Base-by-base conservation (phyloP, 2,329 filamentous ascomycete genomes). In the Macrophomina phaseolina region DNA sequence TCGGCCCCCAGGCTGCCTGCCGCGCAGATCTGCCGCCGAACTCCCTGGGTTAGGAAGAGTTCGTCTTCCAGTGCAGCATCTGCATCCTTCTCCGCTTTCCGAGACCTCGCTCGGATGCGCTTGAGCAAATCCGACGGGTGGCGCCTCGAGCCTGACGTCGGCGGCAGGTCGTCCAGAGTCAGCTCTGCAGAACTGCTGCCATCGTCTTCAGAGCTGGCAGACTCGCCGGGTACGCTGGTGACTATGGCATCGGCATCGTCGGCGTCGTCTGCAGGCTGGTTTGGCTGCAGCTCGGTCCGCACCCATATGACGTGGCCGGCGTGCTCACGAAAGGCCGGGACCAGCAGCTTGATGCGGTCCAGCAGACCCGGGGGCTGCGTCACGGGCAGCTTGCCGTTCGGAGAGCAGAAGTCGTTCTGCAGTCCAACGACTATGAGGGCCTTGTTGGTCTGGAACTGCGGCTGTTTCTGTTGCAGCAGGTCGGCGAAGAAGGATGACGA, bases 341-440 rank as follows among this genome's bases (percentile, higher is more conserved):
- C 89, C 2, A 98, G 82, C 6, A 85, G 79, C 23, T 88, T 81
- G 49, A 93, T 86, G 34, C 87, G 87, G 46, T 90, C 84, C 52
- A 95, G 77, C 69, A 94, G 92, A 9, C 87, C 86, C 4, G 85
- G 79, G 3, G 89, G 87, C 51, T 87, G 84, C 42, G 82, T 81
- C 61, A 94, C 87, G 12, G 88, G 85, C 23, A 97, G 79, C 32
- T 88, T 86, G 65, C 91, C 91, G 61, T 87, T 84, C 1, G 86
- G 80, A 6, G 87, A 84, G 67, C 96, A 81, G 73, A 98, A 97
- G 77, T 97, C 94, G 73, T 96, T 93, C 75, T 98, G 95, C 42
- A 97, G 87, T 73, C 97, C 94, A 70, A 97, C 85, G 18, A 96
- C 81, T 23, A 98, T 82, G 51, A 99, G 84, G 1, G 92, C 94